A percentile compares a stretch with the other conserved stretches of the same genome.
Evolutionary conservation across 1,284 basidiomycete genomes (phyloP).

Genomic region (Takashimella koratensis): DNA sequence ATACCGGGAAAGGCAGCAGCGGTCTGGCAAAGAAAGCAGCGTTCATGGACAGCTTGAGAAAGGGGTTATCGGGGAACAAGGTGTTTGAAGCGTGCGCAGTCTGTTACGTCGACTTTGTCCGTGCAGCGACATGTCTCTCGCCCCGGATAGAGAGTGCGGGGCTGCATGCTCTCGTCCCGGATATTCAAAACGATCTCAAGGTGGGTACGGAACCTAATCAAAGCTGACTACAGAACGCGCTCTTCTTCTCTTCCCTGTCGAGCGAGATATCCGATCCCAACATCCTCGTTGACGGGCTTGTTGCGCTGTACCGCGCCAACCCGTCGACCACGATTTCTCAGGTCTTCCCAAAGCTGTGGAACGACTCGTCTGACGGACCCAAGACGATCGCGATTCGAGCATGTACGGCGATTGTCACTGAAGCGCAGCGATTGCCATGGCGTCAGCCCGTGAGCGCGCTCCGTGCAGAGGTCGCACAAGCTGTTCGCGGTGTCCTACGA

Average conservation of each 20-base stretch:
- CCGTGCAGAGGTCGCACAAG: conserved; percentile 18
- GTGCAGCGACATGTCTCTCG: conserved; percentile 67
- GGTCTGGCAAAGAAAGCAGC: conserved; percentile 48
- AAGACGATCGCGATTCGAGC: conserved; percentile 75
- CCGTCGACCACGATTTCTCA: conserved; percentile 59
- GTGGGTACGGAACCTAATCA: conserved; percentile 45
- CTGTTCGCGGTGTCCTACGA: conserved; percentile 31
- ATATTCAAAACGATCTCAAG: conserved; percentile 74
- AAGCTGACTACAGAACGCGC: conserved; percentile 30
- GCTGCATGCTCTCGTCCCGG: conserved; percentile 62
- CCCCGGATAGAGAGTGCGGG: conserved; percentile 58
- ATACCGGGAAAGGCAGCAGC: conserved; percentile 31
- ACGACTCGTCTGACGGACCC: conserved; percentile 70
- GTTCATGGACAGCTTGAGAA: conserved; percentile 49
- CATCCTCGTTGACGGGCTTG: conserved; percentile 70
- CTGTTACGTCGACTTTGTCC: conserved; percentile 76
- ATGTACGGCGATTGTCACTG: conserved; percentile 54
- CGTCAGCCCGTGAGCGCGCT: conserved; percentile 19
- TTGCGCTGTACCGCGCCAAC: conserved; percentile 66
- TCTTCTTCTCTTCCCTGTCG: conserved; percentile 33
- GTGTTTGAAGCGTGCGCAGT: conserved; percentile 49
- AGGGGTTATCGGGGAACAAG: conserved; percentile 35
- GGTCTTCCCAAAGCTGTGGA: conserved; percentile 65
- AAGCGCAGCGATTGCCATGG: conserved; percentile 37
- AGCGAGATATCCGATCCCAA: conserved; percentile 66